These are phyloP conservation scores for Xylaria sp. DNA, from an alignment of 2,329 filamentous ascomycete genomes.

Conservation along the genomic window DNA sequence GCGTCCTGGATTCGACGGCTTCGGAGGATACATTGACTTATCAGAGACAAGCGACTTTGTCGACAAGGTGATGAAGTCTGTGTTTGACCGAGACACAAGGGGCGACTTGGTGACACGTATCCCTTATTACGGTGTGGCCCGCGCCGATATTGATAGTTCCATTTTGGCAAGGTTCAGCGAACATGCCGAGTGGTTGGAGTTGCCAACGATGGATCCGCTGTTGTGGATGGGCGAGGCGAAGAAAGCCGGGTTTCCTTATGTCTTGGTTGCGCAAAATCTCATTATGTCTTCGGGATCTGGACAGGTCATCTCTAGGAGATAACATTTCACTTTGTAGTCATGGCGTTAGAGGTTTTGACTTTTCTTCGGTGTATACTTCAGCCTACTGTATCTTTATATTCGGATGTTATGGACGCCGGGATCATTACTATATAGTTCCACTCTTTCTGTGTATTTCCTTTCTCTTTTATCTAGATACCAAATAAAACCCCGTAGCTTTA, in stretches of 20 bases:
- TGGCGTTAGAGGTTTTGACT: too few species aligned
- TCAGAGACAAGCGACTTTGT: not conserved
- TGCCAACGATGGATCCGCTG: conserved; percentile 3
- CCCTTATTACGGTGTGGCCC: not conserved
- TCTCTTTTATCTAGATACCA: too few species aligned
- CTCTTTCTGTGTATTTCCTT: too few species aligned
- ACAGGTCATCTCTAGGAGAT: conserved; percentile 2
- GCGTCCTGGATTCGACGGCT: not conserved
- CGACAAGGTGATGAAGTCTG: not conserved
- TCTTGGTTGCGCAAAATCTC: conserved; percentile 4
- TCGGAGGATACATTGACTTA: not conserved
- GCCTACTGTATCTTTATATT: too few species aligned
- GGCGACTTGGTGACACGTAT: not conserved
- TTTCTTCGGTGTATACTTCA: too few species aligned
- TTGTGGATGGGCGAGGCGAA: conserved; percentile 4
- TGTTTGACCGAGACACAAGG: not conserved
- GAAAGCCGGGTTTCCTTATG: conserved; percentile 4
- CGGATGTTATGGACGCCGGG: too few species aligned
- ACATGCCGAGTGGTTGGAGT: not conserved
- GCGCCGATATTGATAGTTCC: not conserved
- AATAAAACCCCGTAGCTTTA: too few species aligned
- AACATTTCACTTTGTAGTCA: not conserved
- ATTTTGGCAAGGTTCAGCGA: not conserved
- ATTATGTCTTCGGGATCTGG: not conserved
- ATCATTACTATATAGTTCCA: too few species aligned